Evolutionary conservation across 2,329 filamentous ascomycete genomes (phyloP), one percentile per base, ranked within the genome.

Genomic region (Biscogniauxia marginata): DNA sequence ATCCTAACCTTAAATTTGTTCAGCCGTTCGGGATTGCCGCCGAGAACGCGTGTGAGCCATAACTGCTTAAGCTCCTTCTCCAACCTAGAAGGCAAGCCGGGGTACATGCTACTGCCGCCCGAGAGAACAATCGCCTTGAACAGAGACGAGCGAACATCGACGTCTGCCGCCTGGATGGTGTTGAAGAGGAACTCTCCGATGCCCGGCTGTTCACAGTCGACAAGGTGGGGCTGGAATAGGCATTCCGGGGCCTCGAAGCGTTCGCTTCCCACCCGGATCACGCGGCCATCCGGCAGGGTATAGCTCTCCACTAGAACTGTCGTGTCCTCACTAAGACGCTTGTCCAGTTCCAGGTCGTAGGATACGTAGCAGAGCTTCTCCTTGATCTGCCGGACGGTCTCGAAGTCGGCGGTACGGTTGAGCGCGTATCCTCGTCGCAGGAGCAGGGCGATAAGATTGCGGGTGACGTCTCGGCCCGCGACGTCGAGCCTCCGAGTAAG

Each of bases 1-100:
- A 99, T 98, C 74, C 95, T 86, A 64, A 99, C 93, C 85, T 98
- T 99, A 84, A 99, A 99, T 86, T 98, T 99, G 86, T 85, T 91
- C 70, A 99, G 76, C 64, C 95, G 85, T 77, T 98, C 93, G 0
- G 95, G 93, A 75, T 99, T 92, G 57, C 93, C 93, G 57, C 88
- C 84, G 65, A 99, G 79, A 46, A 97, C 92, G 63, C 89, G 88
- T 53, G 93, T 97, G 63, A 99, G 84, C 95, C 95, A 99, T 67
- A 99, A 79, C 79, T 99, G 95, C 83, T 99, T 99, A 67, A 99
- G 79, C 77, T 99, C 95, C 83, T 99, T 99, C 79, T 99, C 95
- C 75, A 99, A 78, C 62, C 95, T 85, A 59, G 91, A 96, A 4
- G 95, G 95, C 64, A 99, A 82, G 58, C 95, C 95, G 0, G 95